Evolutionary conservation across 176 grass and related monocot species (phyloP).

Genomic region (Aegilops longissima): DNA sequence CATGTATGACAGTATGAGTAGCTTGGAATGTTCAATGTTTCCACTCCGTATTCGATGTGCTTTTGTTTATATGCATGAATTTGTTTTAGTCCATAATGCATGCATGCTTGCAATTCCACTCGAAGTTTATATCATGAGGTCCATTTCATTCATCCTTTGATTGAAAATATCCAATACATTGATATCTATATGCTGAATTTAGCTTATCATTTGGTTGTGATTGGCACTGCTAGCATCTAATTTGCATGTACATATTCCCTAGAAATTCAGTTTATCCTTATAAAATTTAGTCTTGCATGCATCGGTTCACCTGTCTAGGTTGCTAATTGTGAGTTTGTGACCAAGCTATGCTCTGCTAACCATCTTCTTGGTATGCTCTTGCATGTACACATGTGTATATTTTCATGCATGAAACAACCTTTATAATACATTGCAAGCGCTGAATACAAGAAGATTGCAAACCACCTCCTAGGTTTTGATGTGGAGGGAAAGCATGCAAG

Average conservation of each 20-base stretch:
- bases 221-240: neutral
- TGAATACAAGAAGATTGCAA: slow-evolving; percentile 14
- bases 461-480: neutral
- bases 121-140: neutral
- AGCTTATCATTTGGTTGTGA: slow-evolving; percentile 9
- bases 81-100: neutral
- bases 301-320: too few species aligned
- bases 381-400: neutral
- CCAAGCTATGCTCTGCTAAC: neutral
- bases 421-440: neutral
- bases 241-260: neutral
- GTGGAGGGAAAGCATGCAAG: neutral
- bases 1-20: neutral
- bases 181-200: slow-evolving; percentile 13
- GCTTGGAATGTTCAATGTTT: neutral
- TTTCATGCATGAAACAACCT: neutral
- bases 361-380: neutral
- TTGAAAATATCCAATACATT: neutral
- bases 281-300: too few species aligned
- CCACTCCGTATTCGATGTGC: neutral
- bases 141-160: neutral
- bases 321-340: neutral
- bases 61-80: neutral
- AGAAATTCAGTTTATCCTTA: neutral
- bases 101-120: neutral